phyloP scores from a whole-genome alignment of 148 eudicot species.

The Fagopyrum homotropicum region DNA sequence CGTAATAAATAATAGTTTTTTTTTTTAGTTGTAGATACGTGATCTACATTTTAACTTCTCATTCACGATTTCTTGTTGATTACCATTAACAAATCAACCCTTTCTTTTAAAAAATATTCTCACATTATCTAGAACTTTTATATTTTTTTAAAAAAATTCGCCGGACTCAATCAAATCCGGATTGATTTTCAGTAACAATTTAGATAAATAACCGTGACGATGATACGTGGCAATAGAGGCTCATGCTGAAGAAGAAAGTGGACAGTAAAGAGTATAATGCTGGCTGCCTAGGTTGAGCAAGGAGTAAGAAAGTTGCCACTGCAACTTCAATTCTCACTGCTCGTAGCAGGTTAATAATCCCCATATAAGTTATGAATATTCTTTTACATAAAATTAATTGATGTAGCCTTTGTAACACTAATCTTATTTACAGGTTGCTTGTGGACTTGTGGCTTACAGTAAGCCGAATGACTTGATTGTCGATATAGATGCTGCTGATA shows the following conservation, averaged over 20 bases:
- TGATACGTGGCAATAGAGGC: too few species aligned
- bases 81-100: too few species aligned
- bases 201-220: too few species aligned
- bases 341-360: conserved; percentile 41
- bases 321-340: conserved; percentile 51
- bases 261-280: conserved; percentile 19
- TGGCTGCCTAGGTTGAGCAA: conserved; percentile 1
- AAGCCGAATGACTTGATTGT: conserved; percentile 2
- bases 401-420: not conserved
- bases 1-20: too few species aligned
- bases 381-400: not conserved
- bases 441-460: conserved; percentile 24
- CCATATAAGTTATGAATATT: not conserved
- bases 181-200: too few species aligned
- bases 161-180: too few species aligned
- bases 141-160: too few species aligned
- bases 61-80: too few species aligned
- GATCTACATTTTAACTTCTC: too few species aligned
- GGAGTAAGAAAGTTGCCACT: conserved; percentile 34
- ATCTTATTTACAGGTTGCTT: conserved; percentile 29
- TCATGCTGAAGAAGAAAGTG: conserved; percentile 6
- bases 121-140: too few species aligned
- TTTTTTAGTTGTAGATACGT: too few species aligned
- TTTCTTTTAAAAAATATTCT: too few species aligned
- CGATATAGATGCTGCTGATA: conserved; percentile 11